Conservation (phyloP, 208 protist genomes). For the Trypanosoma caninum region DNA sequence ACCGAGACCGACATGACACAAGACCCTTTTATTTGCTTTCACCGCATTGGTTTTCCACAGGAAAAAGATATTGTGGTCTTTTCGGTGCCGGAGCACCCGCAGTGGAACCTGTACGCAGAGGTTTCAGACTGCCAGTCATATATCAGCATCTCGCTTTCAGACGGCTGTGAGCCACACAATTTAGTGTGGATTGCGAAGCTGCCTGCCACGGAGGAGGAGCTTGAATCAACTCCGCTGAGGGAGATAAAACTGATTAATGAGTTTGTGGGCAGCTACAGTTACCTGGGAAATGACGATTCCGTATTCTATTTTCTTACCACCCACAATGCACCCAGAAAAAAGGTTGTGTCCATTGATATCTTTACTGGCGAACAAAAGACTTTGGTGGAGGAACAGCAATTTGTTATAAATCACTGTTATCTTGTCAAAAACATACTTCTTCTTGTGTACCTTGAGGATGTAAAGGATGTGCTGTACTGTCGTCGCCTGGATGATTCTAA, state of each 20-base stretch:
- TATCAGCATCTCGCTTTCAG: conserved; percentile 55
- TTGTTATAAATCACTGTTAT: conserved; percentile 58
- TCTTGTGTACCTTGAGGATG: conserved; percentile 89
- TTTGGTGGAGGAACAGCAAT: conserved; percentile 64
- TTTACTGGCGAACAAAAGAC: conserved; percentile 35
- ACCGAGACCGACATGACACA: conserved; percentile 80
- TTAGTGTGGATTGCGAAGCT: conserved; percentile 76
- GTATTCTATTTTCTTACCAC: conserved; percentile 91
- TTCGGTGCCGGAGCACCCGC: conserved; percentile 67
- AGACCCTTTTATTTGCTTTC: conserved; percentile 87
- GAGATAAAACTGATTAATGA: conserved; percentile 78
- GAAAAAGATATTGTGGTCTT: conserved; percentile 75
- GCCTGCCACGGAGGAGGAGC: conserved; percentile 26
- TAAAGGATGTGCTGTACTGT: conserved; percentile 91
- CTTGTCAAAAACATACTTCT: conserved; percentile 77
- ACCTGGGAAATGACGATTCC: conserved; percentile 82
- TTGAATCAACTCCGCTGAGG: conserved; percentile 34
- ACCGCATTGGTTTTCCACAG: conserved; percentile 78
- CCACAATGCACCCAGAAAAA: conserved; percentile 82
- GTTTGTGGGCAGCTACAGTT: conserved; percentile 87
- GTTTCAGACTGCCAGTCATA: conserved; percentile 84
- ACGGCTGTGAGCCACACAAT: conserved; percentile 84
- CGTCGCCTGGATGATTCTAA: conserved; percentile 35
- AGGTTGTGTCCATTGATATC: conserved; percentile 83
- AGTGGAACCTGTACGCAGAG: conserved; percentile 54